Conservation (phyloP, 164 flowering plant species). For the Liriodendron chinense region DNA sequence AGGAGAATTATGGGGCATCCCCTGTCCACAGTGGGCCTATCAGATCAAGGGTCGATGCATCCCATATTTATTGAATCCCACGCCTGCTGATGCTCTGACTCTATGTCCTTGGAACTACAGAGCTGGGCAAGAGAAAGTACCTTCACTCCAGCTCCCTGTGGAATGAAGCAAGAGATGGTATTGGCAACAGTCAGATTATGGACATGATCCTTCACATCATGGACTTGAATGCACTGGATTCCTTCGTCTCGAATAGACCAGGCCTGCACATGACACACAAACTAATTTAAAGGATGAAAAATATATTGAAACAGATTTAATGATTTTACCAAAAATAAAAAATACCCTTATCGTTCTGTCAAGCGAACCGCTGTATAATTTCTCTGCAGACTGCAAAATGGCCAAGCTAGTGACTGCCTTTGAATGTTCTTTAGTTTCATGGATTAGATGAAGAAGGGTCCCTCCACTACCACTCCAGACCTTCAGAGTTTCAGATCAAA, state of each 20-base stretch:
- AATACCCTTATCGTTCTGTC: slow-evolving; percentile 66
- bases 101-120: neutral
- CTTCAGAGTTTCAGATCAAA: slow-evolving; percentile 26
- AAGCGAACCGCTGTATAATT: slow-evolving; percentile 69
- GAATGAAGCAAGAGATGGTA: slow-evolving; percentile 65
- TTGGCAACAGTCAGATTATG: slow-evolving; percentile 55
- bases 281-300: neutral
- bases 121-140: slow-evolving; percentile 25
- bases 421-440: slow-evolving; percentile 62
- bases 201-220: slow-evolving; percentile 77
- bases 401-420: slow-evolving; percentile 72
- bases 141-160: slow-evolving; percentile 81
- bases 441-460: slow-evolving; percentile 49
- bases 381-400: slow-evolving; percentile 49
- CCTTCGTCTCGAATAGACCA: slow-evolving; percentile 55
- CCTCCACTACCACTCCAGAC: slow-evolving; percentile 61
- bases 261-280: slow-evolving; percentile 35
- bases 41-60: too few species aligned
- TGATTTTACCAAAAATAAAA: neutral
- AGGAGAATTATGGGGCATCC: too few species aligned
- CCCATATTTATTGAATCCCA: neutral
- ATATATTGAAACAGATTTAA: neutral
- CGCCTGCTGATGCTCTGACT: too few species aligned
- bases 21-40: too few species aligned
- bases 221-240: slow-evolving; percentile 54